phyloP scores from a whole-genome alignment of 306 rosid species.

The Begonia fuchsioides region DNA sequence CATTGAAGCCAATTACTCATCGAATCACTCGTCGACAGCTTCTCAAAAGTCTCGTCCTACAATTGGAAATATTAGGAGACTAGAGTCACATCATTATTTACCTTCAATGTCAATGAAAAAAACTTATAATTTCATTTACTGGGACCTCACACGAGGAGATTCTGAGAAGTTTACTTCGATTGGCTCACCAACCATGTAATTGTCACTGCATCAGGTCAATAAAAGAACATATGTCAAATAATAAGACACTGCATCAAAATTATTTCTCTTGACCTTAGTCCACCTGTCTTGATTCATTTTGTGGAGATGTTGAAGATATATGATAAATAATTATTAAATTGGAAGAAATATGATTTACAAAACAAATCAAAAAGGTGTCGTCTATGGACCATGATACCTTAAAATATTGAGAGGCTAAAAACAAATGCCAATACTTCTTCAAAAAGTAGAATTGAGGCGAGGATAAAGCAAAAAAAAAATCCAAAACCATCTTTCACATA shows the following conservation, averaged over 20 bases:
- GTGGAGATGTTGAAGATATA: no score
- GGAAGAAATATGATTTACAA: background rate
- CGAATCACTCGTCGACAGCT: conserved; percentile 24
- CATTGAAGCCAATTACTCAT: conserved; percentile 91
- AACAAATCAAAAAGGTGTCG: background rate
- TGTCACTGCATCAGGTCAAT: conserved; percentile 35
- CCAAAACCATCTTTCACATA: no score
- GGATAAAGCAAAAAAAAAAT: no score
- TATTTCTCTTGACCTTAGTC: background rate
- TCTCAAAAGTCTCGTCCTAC: conserved; percentile 35
- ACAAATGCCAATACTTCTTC: no score
- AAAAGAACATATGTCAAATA: conserved; percentile 10
- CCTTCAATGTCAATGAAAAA: conserved; percentile 5
- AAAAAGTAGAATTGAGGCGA: no score
- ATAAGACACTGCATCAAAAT: conserved; percentile 5
- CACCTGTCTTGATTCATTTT: background rate
- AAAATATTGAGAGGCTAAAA: no score
- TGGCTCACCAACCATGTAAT: conserved; percentile 31
- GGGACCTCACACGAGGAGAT: conserved; percentile 34
- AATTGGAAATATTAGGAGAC: conserved; percentile 1
- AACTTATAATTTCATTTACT: conserved; percentile 6
- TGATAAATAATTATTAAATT: background rate
- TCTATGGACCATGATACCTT: background rate
- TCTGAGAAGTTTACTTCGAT: conserved; percentile 33
- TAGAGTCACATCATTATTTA: background rate